phyloP scores from a whole-genome alignment of 2,329 filamentous ascomycete species.

The Dactylellina haptotyla region DNA sequence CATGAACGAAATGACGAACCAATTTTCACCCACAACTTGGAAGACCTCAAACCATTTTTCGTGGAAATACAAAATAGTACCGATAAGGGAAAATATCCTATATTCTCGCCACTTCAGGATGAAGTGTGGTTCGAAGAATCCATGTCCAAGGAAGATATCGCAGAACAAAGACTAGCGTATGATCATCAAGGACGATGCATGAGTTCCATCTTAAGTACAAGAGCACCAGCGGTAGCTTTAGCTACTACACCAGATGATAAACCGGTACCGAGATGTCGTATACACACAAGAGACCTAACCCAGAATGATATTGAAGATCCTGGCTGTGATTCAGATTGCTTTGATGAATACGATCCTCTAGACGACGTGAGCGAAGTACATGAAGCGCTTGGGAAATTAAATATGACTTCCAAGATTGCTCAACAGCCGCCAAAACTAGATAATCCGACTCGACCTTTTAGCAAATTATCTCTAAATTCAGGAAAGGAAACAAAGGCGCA shows the following conservation, averaged over 20 bases:
- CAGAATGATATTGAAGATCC: neutral
- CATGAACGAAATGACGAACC: neutral
- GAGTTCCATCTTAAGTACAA: neutral
- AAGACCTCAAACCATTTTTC: slow-evolving; percentile 4
- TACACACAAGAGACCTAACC: neutral
- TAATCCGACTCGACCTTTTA: neutral
- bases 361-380: slow-evolving; percentile 48
- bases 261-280: slow-evolving; percentile 1
- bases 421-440: neutral
- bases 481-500: neutral
- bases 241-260: neutral
- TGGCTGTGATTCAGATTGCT: slow-evolving; percentile 51
- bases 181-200: slow-evolving; percentile 2
- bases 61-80: neutral
- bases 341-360: slow-evolving; percentile 57
- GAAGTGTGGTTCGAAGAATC: slow-evolving; percentile 19
- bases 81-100: neutral
- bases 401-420: neutral
- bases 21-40: neutral
- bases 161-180: slow-evolving; percentile 5
- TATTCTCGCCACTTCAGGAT: slow-evolving; percentile 16
- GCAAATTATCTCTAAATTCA: slow-evolving; percentile 8
- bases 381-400: slow-evolving; percentile 6
- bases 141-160: slow-evolving; percentile 21
- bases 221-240: neutral